A percentile compares a stretch with the other conserved stretches of the same genome.
Evolutionary conservation across 306 rosid genomes (phyloP).

Genomic region (Lablab purpureus): DNA sequence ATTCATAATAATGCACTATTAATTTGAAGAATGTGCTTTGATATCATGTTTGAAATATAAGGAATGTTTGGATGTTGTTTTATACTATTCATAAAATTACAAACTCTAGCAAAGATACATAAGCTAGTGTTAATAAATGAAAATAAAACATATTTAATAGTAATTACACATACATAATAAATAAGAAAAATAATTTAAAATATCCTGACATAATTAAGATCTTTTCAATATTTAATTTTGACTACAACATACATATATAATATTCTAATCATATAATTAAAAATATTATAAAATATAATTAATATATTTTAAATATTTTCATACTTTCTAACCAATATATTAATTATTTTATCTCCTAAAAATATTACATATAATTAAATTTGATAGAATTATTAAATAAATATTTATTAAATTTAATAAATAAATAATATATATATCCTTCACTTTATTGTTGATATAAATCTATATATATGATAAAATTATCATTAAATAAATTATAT

Average conservation of each 20-base stretch:
- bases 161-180: no score
- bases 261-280: no score
- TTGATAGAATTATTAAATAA: background rate
- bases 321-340: background rate
- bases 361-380: background rate
- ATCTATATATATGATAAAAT: background rate
- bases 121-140: no score
- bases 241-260: background rate
- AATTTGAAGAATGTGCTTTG: background rate
- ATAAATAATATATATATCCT: no score
- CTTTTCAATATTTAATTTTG: background rate
- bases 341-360: background rate
- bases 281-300: background rate
- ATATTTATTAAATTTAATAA: background rate
- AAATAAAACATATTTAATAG: no score
- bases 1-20: background rate
- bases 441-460: background rate
- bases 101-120: no score
- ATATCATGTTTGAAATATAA: background rate
- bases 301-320: background rate
- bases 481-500: background rate
- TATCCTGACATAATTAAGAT: no score
- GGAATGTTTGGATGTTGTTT: no score
- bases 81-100: no score
- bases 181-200: no score